Evolutionary conservation across 2,329 filamentous ascomycete species (phyloP).

Genomic region (Scedosporium boydii): DNA sequence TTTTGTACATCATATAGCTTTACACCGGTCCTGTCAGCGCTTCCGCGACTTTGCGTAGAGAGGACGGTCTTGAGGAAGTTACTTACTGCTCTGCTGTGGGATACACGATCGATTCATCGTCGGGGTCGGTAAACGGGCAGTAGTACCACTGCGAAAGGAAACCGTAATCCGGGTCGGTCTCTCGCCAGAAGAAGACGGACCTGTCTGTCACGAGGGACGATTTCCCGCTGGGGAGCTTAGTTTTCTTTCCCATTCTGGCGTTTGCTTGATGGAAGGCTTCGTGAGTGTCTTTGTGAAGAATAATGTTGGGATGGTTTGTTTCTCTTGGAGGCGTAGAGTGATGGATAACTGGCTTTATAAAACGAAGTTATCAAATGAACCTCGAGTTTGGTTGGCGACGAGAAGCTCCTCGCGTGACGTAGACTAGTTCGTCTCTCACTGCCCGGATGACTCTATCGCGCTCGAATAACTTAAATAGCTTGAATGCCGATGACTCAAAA

Average conservation of each 20-base stretch:
- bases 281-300: neutral
- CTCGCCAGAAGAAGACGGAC: slow-evolving; percentile 37
- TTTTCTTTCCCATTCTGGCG: neutral
- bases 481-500: too few species aligned
- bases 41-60: neutral
- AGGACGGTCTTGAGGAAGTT: neutral
- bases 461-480: too few species aligned
- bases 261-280: neutral
- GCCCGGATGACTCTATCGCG: too few species aligned
- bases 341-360: too few species aligned
- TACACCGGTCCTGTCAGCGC: neutral
- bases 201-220: neutral
- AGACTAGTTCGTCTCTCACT: too few species aligned
- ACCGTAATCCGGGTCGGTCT: slow-evolving; percentile 35
- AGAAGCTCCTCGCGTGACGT: too few species aligned
- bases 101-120: slow-evolving; percentile 27
- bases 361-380: too few species aligned
- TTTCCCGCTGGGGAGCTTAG: neutral
- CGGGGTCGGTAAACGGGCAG: slow-evolving; percentile 34
- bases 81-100: slow-evolving; percentile 42
- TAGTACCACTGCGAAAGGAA: slow-evolving; percentile 57
- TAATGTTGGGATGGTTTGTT: too few species aligned
- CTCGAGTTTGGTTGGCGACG: too few species aligned
- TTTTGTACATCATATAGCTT: slow-evolving; percentile 47
- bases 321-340: too few species aligned